Conservation (phyloP, 106 monocot genomes). For the Dioscorea alata region DNA sequence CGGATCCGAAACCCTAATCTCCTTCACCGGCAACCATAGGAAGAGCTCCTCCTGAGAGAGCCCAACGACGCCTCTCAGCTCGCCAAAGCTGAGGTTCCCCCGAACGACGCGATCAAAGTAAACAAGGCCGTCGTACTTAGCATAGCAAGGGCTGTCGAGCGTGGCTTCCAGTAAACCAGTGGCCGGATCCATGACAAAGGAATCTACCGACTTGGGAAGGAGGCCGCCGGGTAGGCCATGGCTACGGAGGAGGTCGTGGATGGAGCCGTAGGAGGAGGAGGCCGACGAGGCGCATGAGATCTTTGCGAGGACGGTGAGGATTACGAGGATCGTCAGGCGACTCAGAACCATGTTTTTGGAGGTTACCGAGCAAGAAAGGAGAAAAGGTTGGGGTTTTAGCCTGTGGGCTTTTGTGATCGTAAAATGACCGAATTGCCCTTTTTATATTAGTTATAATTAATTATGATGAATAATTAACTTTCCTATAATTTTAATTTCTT, state of each 20-base stretch:
- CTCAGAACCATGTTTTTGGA: neutral
- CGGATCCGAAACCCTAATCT: conserved; percentile 44
- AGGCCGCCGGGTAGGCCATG: conserved; percentile 78
- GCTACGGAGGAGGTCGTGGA: conserved; percentile 56
- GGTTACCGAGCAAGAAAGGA: neutral
- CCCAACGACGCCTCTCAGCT: conserved; percentile 56
- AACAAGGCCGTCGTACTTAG: conserved; percentile 47
- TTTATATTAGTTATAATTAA: neutral
- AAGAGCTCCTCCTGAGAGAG: conserved; percentile 89
- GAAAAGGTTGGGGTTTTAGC: too few relatives aligned
- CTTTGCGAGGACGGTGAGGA: neutral
- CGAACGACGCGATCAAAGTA: conserved; percentile 57
- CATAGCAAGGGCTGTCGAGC: conserved; percentile 61
- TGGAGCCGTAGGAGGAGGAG: neutral
- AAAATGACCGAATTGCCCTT: neutral
- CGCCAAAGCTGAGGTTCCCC: conserved; percentile 79
- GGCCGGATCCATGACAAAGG: conserved; percentile 37
- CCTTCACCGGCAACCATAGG: conserved; percentile 80
- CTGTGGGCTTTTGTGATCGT: too few relatives aligned
- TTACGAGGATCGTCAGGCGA: neutral
- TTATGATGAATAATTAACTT: neutral
- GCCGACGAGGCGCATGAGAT: too few relatives aligned
- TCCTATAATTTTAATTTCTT: too few relatives aligned
- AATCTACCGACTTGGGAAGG: conserved; percentile 44
- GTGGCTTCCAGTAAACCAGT: conserved; percentile 50